Conservation (phyloP, 176 grass and related monocot genomes). For the Zea mays region Zm-B73-REFERENCE-NAM-5.0 NC_050098.1:217646501-217647000, state of each 20-base stretch:
- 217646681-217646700: slow-evolving; percentile 44
- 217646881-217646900: neutral
- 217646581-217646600: slow-evolving; percentile 39
- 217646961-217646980: neutral
- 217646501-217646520: slow-evolving; percentile 41
- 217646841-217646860: neutral
- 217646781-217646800: neutral
- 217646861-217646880: neutral
- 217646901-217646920: neutral
- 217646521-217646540: slow-evolving; percentile 52
- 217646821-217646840: neutral
- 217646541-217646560: slow-evolving; percentile 37
- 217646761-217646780: neutral
- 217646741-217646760: slow-evolving; percentile 24
- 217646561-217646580: slow-evolving; percentile 35
- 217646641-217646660: slow-evolving; percentile 28
- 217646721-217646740: slow-evolving; percentile 27
- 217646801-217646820: neutral
- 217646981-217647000: neutral
- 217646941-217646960: neutral
- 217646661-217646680: slow-evolving; percentile 23
- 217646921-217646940: slow-evolving; percentile 2
- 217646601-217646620: slow-evolving; percentile 26
- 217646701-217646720: slow-evolving; percentile 35
- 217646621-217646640: slow-evolving; percentile 25